These are phyloP conservation scores for Neurospora sp. DNA, from an alignment of 2,329 filamentous ascomycete genomes.

Conservation along the genomic window DNA sequence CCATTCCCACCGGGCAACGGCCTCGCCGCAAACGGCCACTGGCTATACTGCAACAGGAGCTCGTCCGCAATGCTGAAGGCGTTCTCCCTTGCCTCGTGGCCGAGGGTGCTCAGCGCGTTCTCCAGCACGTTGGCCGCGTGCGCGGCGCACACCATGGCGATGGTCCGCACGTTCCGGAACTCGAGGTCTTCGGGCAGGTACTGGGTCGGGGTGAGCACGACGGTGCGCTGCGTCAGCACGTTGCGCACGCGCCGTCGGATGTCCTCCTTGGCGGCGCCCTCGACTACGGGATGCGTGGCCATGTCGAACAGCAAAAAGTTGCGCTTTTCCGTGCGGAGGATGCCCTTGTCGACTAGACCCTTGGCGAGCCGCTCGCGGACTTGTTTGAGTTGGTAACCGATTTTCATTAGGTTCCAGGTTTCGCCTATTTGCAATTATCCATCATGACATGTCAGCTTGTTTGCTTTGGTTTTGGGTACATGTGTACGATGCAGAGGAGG, in stretches of 20 bases:
- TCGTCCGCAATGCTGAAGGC: constrained; percentile 97
- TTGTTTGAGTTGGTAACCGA: constrained; percentile 98
- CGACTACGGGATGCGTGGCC: constrained; percentile 95
- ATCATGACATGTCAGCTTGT: constrained; percentile 4
- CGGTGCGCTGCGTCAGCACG: constrained; percentile 85
- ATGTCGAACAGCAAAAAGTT: constrained; percentile 99
- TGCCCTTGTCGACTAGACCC: constrained; percentile 96
- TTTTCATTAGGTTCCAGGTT: constrained; percentile 99
- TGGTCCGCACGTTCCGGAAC: constrained; percentile 83
- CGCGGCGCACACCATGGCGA: constrained; percentile 94
- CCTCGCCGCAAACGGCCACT: constrained; percentile 90
- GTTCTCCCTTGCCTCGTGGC: constrained; percentile 86
- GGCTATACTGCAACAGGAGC: constrained; percentile 87
- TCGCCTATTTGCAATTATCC: constrained; percentile 52
- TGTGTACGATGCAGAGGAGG: not conserved
- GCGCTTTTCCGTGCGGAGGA: constrained; percentile 95
- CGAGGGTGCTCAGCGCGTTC: constrained; percentile 88
- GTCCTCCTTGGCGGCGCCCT: constrained; percentile 95
- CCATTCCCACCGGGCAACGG: constrained; percentile 51
- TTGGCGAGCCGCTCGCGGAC: constrained; percentile 95
- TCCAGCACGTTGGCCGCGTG: constrained; percentile 97
- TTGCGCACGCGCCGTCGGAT: constrained; percentile 87
- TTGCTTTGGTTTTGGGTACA: constrained; percentile 3
- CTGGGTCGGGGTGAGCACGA: constrained; percentile 75
- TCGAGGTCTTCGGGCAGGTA: constrained; percentile 92